Evolutionary conservation across 192 early-diverging fungal species (phyloP), one percentile per base, ranked within the genome.

Genomic region (Gonapodya prolifera): DNA sequence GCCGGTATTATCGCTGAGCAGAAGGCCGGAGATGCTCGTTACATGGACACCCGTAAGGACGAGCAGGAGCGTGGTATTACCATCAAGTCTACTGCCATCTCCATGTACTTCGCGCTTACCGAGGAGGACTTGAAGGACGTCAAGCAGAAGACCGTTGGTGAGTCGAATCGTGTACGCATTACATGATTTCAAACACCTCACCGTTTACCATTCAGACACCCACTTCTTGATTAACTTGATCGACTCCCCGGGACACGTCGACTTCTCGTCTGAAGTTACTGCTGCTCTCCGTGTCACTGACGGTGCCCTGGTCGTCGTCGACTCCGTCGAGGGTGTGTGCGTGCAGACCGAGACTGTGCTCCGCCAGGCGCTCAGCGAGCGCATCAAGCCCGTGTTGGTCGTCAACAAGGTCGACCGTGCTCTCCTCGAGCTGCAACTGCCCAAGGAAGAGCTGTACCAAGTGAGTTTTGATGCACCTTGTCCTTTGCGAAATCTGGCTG

Each of bases 321-420:
- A 99, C 85, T 94, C 93, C 87, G 89, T 98, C 85, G 96, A 96
- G 76, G 96, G 97, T 87, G 96, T 97, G 79, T 96, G 94, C 82
- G 96, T 98, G 82, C 96, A 99, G 86, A 99, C 97, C 80, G 96
- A 99, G 89, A 98, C 95, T 82, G 96, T 99, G 80, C 91, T 99
- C 81, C 94, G 96, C 87, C 96, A 99, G 83, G 95, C 96, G 34
- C 91, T 99, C 83, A 92, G 91, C 69, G 96, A 99, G 86, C 91
- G 94, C 84, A 97, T 99, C 85, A 96, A 96, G 92, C 96, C 96
- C 70, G 95, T 98, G 69, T 86, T 99, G 70, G 90, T 96, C 86
- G 93, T 99, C 89, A 99, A 99, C 95, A 99, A 99, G 91, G 93
- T 99, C 33, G 97, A 99, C 88, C 96, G 97, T 86, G 95, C 95